These are phyloP conservation scores for Dictyophora rubrovolvata DNA, from an alignment of 768 basidiomycete species.

Conservation along the genomic window DNA sequence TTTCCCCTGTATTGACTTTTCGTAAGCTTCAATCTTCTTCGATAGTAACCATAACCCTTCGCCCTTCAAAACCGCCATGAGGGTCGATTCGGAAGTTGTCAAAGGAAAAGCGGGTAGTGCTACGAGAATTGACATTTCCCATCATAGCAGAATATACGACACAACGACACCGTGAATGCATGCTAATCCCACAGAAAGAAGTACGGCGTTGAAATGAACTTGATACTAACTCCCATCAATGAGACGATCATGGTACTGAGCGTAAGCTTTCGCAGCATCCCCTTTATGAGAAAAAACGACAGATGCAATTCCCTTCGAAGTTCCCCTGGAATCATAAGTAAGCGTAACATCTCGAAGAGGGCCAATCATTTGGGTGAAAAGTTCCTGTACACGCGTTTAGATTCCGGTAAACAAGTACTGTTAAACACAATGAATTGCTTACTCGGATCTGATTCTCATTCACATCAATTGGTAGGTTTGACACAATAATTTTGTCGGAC, in stretches of 20 bases:
- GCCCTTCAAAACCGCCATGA: too few relatives aligned
- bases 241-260: constrained; percentile 95
- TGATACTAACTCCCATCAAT: constrained; percentile 99
- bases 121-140: background rate
- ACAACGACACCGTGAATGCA: background rate
- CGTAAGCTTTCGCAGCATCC: constrained; percentile 84
- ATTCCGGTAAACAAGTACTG: background rate
- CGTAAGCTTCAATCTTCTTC: background rate
- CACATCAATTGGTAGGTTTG: constrained; percentile 87
- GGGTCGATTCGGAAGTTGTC: too few relatives aligned
- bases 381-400: constrained; percentile 47
- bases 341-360: constrained; percentile 76
- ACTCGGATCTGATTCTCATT: constrained; percentile 95
- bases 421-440: constrained; percentile 16
- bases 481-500: constrained; percentile 90
- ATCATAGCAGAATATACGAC: background rate
- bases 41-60: background rate
- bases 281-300: constrained; percentile 81
- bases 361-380: constrained; percentile 87
- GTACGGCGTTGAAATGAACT: constrained; percentile 25
- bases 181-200: constrained; percentile 18
- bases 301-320: constrained; percentile 84
- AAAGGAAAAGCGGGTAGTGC: too few relatives aligned
- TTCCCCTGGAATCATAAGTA: constrained; percentile 73
- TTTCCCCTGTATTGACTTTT: background rate